Evolutionary conservation across 2,329 filamentous ascomycete species (phyloP), one percentile per base, ranked within the genome.

Genomic region (Microdochium paspali): DNA sequence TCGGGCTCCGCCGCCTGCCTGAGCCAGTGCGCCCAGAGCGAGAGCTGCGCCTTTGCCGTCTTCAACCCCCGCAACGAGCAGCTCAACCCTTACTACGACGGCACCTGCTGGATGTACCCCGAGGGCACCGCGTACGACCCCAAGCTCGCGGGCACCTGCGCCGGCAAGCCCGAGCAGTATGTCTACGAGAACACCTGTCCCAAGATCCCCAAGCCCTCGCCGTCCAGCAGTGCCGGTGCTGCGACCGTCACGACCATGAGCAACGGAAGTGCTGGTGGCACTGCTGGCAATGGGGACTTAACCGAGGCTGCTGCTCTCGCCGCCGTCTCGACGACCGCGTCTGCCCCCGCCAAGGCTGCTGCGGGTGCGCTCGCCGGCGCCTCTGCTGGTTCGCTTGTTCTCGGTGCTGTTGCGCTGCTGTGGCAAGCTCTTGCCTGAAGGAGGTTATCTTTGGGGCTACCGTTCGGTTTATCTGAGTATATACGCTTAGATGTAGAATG

Each of bases 101-200:
- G 60, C 31, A 57, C 3, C 46, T 63, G 60, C 55, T 62, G 60
- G 60, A 49, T 63, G 24, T 63, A 61, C 50, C 47, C 58, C 12
- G 51, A 55, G 28, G 58, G 59, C 52, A 54, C 53, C 44, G 6
- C 18, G 4, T 63, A 49, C 44, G 49, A 61, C 43, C 48, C 53
- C 21, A 47, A 9, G 7, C 49, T 50, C 45, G 53, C 45, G 42
- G 52, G 46, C 24, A 49, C 53, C 43, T 62, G 59, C 48, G 56
- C 47, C 47, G 58, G 52, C 42, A 39, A 15, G 32, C 50, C 58
- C 28, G 45, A 58, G 49, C 61, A 62, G 49, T 62, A 47, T 49
- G 61, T 62, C 46, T 63, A 61, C 48, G 48, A 57, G 13, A 62
- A 63, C 50, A 4, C 45, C 31, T 63, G 61, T 45, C 61, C 61